phyloP scores from a whole-genome alignment of 345 rosid species.

The Citrus reticulata region DNA sequence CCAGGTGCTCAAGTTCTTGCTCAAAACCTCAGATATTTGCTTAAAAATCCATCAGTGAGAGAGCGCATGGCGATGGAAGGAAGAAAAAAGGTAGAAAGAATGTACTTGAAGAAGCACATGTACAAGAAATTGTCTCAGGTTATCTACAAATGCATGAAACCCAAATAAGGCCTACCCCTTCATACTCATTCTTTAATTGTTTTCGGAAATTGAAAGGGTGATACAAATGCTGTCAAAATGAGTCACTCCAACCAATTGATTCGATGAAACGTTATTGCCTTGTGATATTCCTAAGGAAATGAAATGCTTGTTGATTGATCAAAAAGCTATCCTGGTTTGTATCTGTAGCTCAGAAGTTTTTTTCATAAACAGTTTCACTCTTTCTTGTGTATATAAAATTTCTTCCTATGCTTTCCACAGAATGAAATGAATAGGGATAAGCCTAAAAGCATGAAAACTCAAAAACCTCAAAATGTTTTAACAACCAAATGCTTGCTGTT shows the following conservation, averaged over 20 bases:
- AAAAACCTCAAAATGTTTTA: too few relatives aligned
- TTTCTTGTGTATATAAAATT: not conserved
- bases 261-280: not conserved
- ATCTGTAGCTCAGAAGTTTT: not conserved
- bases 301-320: not conserved
- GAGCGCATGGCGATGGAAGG: conserved; percentile 62
- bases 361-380: not conserved
- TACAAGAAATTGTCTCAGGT: conserved; percentile 72
- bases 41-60: conserved; percentile 48
- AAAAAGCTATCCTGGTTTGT: not conserved
- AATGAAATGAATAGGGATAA: too few relatives aligned
- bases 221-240: not conserved
- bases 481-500: too few relatives aligned
- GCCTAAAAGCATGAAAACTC: too few relatives aligned
- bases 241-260: not conserved
- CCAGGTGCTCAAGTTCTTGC: conserved; percentile 54
- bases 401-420: not conserved
- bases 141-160: conserved; percentile 78
- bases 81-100: conserved; percentile 52
- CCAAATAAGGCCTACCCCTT: conserved; percentile 26
- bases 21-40: conserved; percentile 48
- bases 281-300: not conserved
- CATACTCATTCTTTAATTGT: conserved; percentile 35
- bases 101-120: conserved; percentile 88
- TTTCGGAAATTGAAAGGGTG: conserved; percentile 18